phyloP scores from a whole-genome alignment of 306 rosid species.

The Crataegus laevigata region DNA sequence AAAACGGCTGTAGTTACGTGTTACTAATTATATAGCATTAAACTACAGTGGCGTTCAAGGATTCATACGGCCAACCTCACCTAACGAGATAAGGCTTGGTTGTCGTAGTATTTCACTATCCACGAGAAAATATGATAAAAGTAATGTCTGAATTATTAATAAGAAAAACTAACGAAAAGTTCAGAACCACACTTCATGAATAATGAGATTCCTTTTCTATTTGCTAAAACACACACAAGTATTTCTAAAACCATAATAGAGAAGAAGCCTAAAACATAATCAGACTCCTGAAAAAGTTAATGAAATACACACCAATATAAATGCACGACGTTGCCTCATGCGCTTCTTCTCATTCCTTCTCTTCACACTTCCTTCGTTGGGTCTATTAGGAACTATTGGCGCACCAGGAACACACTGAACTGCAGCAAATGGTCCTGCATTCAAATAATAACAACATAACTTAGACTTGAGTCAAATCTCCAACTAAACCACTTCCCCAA shows the following conservation, averaged over 20 bases:
- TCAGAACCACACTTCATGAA: neutral
- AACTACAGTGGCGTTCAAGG: no score
- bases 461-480: neutral
- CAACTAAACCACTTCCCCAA: neutral
- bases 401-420: conserved; percentile 64
- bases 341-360: conserved; percentile 90
- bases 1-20: no score
- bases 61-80: no score
- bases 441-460: neutral
- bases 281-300: neutral
- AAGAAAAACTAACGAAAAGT: no score
- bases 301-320: conserved; percentile 55
- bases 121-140: neutral
- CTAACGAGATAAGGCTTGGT: no score
- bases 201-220: neutral
- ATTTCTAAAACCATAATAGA: neutral
- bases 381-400: conserved; percentile 60
- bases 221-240: neutral
- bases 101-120: neutral
- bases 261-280: neutral
- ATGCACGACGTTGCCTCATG: conserved; percentile 66
- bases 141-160: neutral
- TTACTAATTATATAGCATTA: no score
- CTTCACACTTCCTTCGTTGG: conserved; percentile 86
- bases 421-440: conserved; percentile 79